Evolutionary conservation across 257 asterid genomes (phyloP).

Genomic region (Orobanche coerulescens): DNA sequence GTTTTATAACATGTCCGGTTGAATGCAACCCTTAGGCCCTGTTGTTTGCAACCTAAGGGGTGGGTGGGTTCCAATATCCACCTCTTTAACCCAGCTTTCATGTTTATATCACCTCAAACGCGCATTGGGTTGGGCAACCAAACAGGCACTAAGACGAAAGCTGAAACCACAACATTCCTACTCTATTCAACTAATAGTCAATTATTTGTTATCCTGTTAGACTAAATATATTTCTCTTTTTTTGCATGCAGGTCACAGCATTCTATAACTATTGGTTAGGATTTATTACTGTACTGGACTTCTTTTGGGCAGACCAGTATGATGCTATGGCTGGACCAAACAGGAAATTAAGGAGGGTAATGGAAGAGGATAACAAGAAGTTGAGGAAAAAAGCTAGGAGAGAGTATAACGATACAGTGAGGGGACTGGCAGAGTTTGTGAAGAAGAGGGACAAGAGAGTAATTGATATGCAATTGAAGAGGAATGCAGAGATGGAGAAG

Average conservation of each 20-base stretch:
- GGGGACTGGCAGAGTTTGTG: conserved; percentile 83
- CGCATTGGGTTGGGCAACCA: no score
- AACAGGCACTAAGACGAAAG: not conserved
- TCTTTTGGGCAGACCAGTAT: conserved; percentile 84
- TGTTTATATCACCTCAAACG: no score
- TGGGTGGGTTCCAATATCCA: no score
- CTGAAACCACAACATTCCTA: not conserved
- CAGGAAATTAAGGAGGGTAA: conserved; percentile 75
- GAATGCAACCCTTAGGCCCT: no score
- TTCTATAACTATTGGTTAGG: conserved; percentile 86
- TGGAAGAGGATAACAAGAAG: conserved; percentile 95
- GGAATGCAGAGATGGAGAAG: conserved; percentile 76
- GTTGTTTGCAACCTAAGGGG: no score
- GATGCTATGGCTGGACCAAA: conserved; percentile 76
- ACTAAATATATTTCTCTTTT: not conserved
- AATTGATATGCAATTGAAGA: conserved; percentile 83
- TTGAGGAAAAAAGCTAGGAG: conserved; percentile 74
- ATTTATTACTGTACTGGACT: conserved; percentile 65
- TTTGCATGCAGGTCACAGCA: conserved; percentile 76
- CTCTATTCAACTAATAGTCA: not conserved
- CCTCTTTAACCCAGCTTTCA: no score
- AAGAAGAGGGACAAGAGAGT: conserved; percentile 95
- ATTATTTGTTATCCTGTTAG: conserved; percentile 4
- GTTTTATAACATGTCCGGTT: no score
- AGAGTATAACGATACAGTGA: conserved; percentile 86